phyloP scores from a whole-genome alignment of 108 stramenopile genomes.

The Thalassiosira profunda region DNA sequence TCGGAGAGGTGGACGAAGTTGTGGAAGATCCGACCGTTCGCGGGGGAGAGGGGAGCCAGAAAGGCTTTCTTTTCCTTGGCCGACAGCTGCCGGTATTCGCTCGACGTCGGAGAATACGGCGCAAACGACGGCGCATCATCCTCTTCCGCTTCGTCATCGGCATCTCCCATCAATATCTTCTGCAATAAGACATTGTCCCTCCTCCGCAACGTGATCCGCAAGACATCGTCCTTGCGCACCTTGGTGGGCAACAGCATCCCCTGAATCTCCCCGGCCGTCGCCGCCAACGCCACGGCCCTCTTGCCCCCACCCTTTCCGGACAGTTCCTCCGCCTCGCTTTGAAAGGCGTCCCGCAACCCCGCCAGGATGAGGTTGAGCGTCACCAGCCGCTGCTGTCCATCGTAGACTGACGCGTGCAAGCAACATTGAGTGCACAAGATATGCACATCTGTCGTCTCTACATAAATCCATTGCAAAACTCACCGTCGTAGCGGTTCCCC shows the following conservation, averaged over 20 bases:
- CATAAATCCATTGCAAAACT: too few species aligned
- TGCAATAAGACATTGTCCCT: slow-evolving; percentile 53
- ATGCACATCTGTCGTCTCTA: too few species aligned
- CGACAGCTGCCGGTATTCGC: slow-evolving; percentile 16
- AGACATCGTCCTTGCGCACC: slow-evolving; percentile 45
- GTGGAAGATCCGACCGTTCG: slow-evolving; percentile 33
- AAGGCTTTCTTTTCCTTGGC: slow-evolving; percentile 16
- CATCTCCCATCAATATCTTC: slow-evolving; percentile 24
- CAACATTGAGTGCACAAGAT: too few species aligned
- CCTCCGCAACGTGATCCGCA: slow-evolving; percentile 46
- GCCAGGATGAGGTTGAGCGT: slow-evolving; percentile 55
- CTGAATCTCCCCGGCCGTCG: slow-evolving; percentile 44
- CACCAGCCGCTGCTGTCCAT: slow-evolving; percentile 62
- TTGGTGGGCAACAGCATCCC: slow-evolving; percentile 54
- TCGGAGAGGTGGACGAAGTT: slow-evolving; percentile 37
- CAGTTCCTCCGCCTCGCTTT: slow-evolving; percentile 8
- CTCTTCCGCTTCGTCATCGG: neutral
- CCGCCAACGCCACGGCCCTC: slow-evolving; percentile 37
- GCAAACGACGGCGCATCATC: neutral
- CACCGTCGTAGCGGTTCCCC: slow-evolving; percentile 54
- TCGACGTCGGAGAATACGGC: neutral
- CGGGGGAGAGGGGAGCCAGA: slow-evolving; percentile 19
- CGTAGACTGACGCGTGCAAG: too few species aligned
- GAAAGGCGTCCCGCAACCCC: slow-evolving; percentile 53
- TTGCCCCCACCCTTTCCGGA: slow-evolving; percentile 15